Conservation (phyloP, 2,329 filamentous ascomycete species). For the Fusarium transvaalense region DNA sequence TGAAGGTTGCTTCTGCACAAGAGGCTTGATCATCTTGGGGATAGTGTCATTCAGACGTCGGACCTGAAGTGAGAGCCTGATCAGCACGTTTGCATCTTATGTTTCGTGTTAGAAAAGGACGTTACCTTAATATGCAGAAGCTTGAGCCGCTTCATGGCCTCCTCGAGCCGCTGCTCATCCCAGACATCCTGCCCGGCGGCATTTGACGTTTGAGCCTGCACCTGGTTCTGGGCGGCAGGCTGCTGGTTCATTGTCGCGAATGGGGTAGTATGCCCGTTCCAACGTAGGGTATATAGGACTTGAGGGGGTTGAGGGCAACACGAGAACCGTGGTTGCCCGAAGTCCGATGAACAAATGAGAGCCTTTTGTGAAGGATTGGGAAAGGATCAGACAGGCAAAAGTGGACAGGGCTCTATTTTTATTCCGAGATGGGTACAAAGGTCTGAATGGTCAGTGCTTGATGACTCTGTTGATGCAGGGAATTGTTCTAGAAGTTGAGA, state of each 20-base stretch:
- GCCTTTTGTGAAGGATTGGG: constrained; percentile 11
- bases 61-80: constrained; percentile 44
- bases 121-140: constrained; percentile 67
- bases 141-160: constrained; percentile 64
- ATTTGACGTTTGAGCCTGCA: constrained; percentile 36
- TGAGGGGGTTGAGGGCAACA: constrained; percentile 35
- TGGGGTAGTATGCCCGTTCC: constrained; percentile 8
- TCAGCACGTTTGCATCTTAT: constrained; percentile 40
- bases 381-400: constrained; percentile 20
- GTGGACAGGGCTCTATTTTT: constrained; percentile 30
- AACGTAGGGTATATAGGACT: constrained; percentile 16
- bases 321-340: constrained; percentile 26
- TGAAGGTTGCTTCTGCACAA: constrained; percentile 63
- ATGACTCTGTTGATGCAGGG: constrained; percentile 15
- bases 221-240: constrained; percentile 32
- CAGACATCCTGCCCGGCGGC: constrained; percentile 51
- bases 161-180: constrained; percentile 64
- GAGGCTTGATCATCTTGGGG: constrained; percentile 59
- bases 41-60: constrained; percentile 55
- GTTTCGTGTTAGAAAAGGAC: constrained; percentile 12
- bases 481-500: constrained; percentile 43
- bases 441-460: constrained; percentile 12
- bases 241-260: constrained; percentile 42
- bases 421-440: constrained; percentile 13
- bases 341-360: constrained; percentile 18